Evolutionary conservation across 768 basidiomycete genomes (phyloP).

Genomic region (Pleurotus sapidus): DNA sequence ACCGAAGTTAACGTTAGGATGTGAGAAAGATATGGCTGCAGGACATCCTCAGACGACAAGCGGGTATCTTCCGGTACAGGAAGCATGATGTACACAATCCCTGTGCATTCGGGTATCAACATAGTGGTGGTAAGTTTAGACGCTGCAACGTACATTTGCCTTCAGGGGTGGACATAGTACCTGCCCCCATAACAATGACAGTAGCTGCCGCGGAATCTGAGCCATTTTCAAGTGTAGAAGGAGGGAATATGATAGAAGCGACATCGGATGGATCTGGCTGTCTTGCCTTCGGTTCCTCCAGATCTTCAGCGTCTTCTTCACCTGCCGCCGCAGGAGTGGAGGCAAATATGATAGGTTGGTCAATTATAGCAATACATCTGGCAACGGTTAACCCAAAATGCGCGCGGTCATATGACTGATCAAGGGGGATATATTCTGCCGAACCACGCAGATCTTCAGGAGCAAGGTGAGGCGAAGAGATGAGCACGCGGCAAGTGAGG

Average conservation of each 20-base stretch:
- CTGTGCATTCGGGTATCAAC: slow-evolving; percentile 27
- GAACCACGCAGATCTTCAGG: slow-evolving; percentile 22
- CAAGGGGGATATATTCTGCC: slow-evolving; percentile 15
- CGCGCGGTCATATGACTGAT: not conserved
- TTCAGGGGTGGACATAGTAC: slow-evolving; percentile 68
- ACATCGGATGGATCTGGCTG: slow-evolving; percentile 46
- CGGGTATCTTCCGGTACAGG: slow-evolving; percentile 29
- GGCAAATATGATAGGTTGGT: slow-evolving; percentile 28
- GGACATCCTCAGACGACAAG: slow-evolving; percentile 34
- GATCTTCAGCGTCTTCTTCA: slow-evolving; percentile 20
- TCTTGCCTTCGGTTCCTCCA: slow-evolving; percentile 17
- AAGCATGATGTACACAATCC: slow-evolving; percentile 57
- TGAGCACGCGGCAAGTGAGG: slow-evolving; percentile 51
- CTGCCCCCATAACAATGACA: slow-evolving; percentile 67
- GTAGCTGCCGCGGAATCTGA: slow-evolving; percentile 50
- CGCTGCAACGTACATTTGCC: slow-evolving; percentile 58
- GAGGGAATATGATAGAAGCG: slow-evolving; percentile 73
- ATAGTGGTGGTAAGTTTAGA: no score
- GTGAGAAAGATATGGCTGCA: slow-evolving; percentile 57
- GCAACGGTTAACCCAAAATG: slow-evolving; percentile 10
- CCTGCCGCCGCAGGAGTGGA: slow-evolving; percentile 6
- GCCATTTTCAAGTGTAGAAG: slow-evolving; percentile 52
- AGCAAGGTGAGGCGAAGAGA: slow-evolving; percentile 42
- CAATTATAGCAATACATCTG: slow-evolving; percentile 35
- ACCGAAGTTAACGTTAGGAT: slow-evolving; percentile 30